A percentile compares a stretch with the other conserved stretches of the same genome.
Evolutionary conservation across 169 alveolate species (phyloP).

Genomic region (Cystoisospora suis): DNA sequence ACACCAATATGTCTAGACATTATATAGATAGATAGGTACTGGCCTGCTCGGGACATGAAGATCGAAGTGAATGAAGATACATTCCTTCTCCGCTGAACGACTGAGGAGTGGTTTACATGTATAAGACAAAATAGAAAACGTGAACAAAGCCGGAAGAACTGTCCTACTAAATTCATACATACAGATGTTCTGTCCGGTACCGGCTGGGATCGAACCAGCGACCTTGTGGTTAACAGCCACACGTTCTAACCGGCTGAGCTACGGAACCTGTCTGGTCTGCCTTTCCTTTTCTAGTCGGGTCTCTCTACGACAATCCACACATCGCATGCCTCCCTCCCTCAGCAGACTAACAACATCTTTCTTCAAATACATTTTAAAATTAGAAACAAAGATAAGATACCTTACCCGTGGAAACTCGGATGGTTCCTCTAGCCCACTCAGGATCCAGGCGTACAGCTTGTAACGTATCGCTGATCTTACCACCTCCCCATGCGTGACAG

Average conservation of each 20-base stretch:
- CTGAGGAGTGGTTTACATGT: too few species aligned
- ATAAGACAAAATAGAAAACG: too few species aligned
- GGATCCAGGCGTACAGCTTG: neutral
- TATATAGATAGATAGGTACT: too few species aligned
- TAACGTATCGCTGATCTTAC: neutral
- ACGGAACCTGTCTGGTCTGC: slow-evolving; percentile 72
- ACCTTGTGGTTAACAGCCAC: slow-evolving; percentile 96
- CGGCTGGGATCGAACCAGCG: slow-evolving; percentile 94
- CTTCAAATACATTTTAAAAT: neutral
- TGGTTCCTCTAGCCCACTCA: slow-evolving; percentile 9
- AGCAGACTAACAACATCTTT: neutral
- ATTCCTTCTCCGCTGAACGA: too few species aligned
- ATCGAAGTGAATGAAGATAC: too few species aligned
- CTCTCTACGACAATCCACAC: too few species aligned
- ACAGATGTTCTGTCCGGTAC: too few species aligned
- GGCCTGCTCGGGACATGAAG: too few species aligned
- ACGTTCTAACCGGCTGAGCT: slow-evolving; percentile 88
- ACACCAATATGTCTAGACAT: too few species aligned
- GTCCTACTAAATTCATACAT: too few species aligned
- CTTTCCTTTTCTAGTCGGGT: too few species aligned
- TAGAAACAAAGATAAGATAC: neutral
- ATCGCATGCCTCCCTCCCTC: neutral
- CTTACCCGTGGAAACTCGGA: slow-evolving; percentile 20
- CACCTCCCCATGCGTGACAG: neutral
- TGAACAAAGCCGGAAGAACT: too few species aligned